A percentile compares a stretch with the other conserved stretches of the same genome.
Conservation (phyloP, 225 moss, liverwort and hornwort species). For the Physcomitrium patens region DNA sequence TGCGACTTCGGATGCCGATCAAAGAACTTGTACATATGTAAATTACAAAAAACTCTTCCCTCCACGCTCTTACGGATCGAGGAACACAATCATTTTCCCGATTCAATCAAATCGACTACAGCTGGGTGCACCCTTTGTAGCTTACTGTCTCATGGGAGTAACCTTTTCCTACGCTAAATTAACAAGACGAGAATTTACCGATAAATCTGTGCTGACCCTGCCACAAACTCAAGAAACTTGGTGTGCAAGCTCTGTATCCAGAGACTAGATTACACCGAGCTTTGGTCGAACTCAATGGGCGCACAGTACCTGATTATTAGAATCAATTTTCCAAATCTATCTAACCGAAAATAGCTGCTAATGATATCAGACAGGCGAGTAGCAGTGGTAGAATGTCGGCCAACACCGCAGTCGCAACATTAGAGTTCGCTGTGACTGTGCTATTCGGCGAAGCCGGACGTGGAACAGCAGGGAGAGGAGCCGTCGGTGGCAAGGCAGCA, state of each 20-base stretch:
- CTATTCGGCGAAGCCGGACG: not conserved
- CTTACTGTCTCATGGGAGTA: no score
- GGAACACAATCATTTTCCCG: no score
- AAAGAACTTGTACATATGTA: no score
- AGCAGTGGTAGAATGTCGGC: slow-evolving; percentile 33
- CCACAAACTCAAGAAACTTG: slow-evolving; percentile 55
- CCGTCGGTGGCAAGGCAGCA: not conserved
- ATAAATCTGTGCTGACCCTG: slow-evolving; percentile 2
- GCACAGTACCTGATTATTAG: slow-evolving; percentile 13
- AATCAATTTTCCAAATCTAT: not conserved
- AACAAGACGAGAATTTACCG: not conserved
- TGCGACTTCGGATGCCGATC: no score
- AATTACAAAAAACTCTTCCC: no score
- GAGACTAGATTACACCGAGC: slow-evolving; percentile 27
- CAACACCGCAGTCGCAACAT: slow-evolving; percentile 16
- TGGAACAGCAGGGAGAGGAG: slow-evolving; percentile 5
- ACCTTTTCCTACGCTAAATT: no score
- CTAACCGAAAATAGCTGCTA: slow-evolving; percentile 9
- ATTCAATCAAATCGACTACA: no score
- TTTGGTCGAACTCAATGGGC: slow-evolving; percentile 49
- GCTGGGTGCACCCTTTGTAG: no score
- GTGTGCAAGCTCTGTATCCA: not conserved
- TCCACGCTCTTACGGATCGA: no score
- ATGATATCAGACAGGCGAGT: not conserved
- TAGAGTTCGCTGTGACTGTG: not conserved